Evolutionary conservation across 31 red algal species (phyloP), one percentile per base, ranked within the genome.

Genomic region (Asparagopsis taxiformis): DNA sequence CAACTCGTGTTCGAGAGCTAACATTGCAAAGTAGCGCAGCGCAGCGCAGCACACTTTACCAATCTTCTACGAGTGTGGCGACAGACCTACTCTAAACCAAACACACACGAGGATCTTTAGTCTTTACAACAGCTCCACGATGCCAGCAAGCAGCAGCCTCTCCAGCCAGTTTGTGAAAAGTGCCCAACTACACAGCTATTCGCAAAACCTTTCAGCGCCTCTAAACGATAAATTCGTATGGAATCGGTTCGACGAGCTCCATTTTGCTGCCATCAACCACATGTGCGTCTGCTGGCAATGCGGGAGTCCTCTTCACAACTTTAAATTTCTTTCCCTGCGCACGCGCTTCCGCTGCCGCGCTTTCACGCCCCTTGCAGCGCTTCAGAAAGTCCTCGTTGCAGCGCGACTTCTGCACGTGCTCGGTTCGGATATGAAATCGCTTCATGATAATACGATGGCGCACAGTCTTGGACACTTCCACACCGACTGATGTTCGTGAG

Each of bases 371-470:
- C 23, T 73, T 44, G 19, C 82, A 79, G 19, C 77, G 59, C 39
- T 85, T 41, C 50, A 74, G 73, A 56, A 85, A 93, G 20, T 87
- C 94, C 55, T 98, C 89, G 25, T 90, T 82, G 50, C 94, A 98
- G 20, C 94, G 79, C 19, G 71, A 80, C 67, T 93, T 93, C 64
- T 80, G 31, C 8, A 98, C 71, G 64, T 98, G 94, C 50, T 98
- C 94, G 21, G 68, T 79, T 1, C 94, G 84, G 52, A 98, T 71
- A 65, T 98, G 89, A 52, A 98, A 88, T 44, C 91, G 85, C 76
- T 98, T 98, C 37, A 73, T 88, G 41, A 98, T 51, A 33, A 89
- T 73, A 3, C 74, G 54, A 21, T 87, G 58, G 11, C 84, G 55
- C 9, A 98, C 84, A 31, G 50, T 57, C 56, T 98, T 98, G 8